Conservation (phyloP, 225 moss, liverwort and hornwort species). For the Straminergon stramineum region DNA sequence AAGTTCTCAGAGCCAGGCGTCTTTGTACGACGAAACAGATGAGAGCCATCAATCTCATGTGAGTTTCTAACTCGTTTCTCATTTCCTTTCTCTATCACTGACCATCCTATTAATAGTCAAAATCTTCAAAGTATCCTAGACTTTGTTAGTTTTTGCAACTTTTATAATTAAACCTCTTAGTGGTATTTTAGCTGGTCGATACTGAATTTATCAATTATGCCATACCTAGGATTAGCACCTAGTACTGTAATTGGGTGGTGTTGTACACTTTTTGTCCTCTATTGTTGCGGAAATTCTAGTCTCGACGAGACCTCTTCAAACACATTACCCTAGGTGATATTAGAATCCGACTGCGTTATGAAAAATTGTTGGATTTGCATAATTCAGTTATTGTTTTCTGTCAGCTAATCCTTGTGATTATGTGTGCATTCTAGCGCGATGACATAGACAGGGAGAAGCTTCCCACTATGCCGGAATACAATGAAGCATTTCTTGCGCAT, state of each 20-base stretch:
- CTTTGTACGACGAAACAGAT: conserved; percentile 16
- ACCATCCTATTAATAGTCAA: background rate
- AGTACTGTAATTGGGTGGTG: background rate
- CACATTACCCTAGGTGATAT: background rate
- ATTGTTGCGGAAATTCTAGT: background rate
- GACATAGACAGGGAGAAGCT: conserved; percentile 3
- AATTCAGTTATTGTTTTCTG: background rate
- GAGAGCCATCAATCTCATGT: conserved; percentile 27
- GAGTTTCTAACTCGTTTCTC: background rate
- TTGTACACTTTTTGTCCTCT: background rate
- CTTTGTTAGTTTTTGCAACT: background rate
- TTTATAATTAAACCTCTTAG: background rate
- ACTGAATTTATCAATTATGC: background rate
- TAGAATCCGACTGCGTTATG: background rate
- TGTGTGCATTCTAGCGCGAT: conserved; percentile 8
- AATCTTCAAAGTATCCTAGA: background rate
- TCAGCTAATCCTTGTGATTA: background rate
- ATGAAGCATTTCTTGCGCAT: conserved; percentile 63
- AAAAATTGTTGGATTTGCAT: background rate
- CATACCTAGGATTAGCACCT: background rate
- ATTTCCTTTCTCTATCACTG: background rate
- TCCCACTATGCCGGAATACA: conserved; percentile 34
- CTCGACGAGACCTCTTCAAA: background rate
- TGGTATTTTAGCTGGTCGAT: background rate
- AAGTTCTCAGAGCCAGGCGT: conserved; percentile 23